These are phyloP conservation scores for Aspergillus felis DNA, from an alignment of 2,329 filamentous ascomycete genomes.

Conservation along the genomic window DNA sequence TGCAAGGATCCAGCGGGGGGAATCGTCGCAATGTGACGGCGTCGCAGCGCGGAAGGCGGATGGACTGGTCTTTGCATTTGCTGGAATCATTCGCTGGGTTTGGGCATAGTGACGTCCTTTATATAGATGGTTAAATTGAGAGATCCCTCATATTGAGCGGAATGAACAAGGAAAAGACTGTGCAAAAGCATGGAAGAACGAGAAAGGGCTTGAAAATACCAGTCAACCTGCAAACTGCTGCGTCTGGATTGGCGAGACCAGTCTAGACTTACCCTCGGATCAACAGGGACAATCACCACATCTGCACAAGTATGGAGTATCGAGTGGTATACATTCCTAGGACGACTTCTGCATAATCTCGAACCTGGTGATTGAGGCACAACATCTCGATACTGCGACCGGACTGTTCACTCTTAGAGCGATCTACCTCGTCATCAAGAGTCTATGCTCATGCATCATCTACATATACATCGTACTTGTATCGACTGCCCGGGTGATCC, in stretches of 20 bases:
- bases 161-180: neutral
- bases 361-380: neutral
- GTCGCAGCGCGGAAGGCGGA: neutral
- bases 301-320: too few species aligned
- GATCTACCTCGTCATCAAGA: too few species aligned
- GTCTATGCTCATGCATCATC: slow-evolving; percentile 39
- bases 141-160: neutral
- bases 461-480: slow-evolving; percentile 60
- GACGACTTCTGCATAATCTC: neutral
- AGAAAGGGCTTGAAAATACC: too few species aligned
- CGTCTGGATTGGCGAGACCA: neutral
- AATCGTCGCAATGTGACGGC: neutral
- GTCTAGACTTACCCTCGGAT: neutral
- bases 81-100: too few species aligned
- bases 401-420: too few species aligned
- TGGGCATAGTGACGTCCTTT: neutral
- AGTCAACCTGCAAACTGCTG: neutral
- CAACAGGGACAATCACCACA: neutral
- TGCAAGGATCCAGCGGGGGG: neutral
- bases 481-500: slow-evolving; percentile 58
- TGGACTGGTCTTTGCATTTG: neutral
- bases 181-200: too few species aligned
- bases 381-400: too few species aligned
- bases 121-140: too few species aligned
- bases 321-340: neutral